Base-by-base conservation (phyloP, 2,329 filamentous ascomycete species). In the Penicillium sp. region DNA sequence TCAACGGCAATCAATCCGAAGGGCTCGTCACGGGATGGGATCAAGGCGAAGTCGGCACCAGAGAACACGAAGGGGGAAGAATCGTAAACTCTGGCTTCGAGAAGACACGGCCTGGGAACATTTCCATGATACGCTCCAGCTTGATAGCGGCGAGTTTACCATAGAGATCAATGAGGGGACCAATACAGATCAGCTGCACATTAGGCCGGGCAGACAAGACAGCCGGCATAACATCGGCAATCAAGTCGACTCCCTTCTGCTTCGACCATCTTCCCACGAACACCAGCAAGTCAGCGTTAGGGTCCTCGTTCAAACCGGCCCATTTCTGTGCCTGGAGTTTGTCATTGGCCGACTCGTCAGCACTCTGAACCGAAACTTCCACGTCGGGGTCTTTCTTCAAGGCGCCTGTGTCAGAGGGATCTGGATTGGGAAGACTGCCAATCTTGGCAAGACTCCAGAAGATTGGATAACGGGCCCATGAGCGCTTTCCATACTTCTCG, bases 211-310 rank as follows among this genome's bases (percentile, higher is more conserved):
- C 78, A 64, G 88, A 85, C 6, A 89, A 77, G 36, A 89, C 78
- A 21, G 81, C 79, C 25, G 86, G 85, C 72, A 88, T 86, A 38
- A 88, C 84, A 65, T 89, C 86, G 17, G 86, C 86, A 64, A 89
- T 88, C 53, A 89, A 75, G 69, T 89, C 86, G 51, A 89, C 80
- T 61, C 86, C 86, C 72, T 89, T 89, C 66, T 89, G 86, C 79
- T 86, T 83, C 10, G 83, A 86, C 86, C 86, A 89, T 58, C 86
- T 82, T 58, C 86, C 86, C 41, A 89, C 86, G 63, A 89, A 89
- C 7, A 89, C 86, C 60, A 89, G 82, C 3, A 89, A 78, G 57
- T 89, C 85, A 2, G 86, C 86, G 27, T 85, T 78, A 1, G 85
- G 83, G 65, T 87, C 81, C 53, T 85, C 79, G 4, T 87, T 79